phyloP scores from a whole-genome alignment of 345 rosid species.

The Populus ilicifolia region DNA sequence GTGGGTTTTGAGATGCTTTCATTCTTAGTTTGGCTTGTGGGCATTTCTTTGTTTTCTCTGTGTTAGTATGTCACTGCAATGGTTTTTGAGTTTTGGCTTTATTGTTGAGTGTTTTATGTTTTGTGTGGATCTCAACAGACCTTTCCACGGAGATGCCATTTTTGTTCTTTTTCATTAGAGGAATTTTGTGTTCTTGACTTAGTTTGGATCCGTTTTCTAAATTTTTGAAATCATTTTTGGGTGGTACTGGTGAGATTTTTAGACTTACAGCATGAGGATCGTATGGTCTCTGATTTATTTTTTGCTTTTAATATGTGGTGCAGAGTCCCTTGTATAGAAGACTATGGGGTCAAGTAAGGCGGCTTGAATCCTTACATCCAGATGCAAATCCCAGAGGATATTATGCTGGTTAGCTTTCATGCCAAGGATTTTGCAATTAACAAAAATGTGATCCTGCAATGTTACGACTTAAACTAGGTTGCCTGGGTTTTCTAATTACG shows the following conservation, averaged over 20 bases:
- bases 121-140: conserved; percentile 19
- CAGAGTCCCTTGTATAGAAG: conserved; percentile 75
- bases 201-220: conserved; percentile 14
- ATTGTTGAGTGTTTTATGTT: background rate
- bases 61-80: background rate
- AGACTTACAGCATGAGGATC: background rate
- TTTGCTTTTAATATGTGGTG: conserved; percentile 18
- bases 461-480: background rate
- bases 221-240: conserved; percentile 8
- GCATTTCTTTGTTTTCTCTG: background rate
- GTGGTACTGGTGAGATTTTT: background rate
- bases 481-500: background rate
- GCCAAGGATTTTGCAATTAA: background rate
- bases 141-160: conserved; percentile 5
- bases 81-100: background rate
- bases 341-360: conserved; percentile 81
- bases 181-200: background rate
- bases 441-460: background rate
- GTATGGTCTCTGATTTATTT: background rate
- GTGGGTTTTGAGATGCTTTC: conserved; percentile 7
- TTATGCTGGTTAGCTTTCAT: conserved; percentile 56
- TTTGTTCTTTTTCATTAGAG: background rate
- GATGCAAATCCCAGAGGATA: conserved; percentile 79
- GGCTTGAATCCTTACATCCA: conserved; percentile 68
- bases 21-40: background rate